Conservation (phyloP, 345 rosid genomes). For the Gossypium longicalyx region DNA sequence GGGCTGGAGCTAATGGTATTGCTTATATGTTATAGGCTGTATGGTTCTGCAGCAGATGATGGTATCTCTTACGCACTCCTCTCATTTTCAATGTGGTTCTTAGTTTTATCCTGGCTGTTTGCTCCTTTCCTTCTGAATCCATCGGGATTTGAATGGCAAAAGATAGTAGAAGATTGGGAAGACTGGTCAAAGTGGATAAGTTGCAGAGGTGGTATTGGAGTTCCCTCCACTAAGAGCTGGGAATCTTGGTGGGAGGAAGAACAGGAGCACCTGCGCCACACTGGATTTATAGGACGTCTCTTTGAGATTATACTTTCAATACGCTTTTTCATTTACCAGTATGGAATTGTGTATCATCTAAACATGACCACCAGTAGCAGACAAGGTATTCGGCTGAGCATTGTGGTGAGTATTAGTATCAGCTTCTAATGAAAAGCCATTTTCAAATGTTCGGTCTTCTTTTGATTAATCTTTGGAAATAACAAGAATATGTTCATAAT, state of each 20-base stretch:
- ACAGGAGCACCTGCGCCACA: slow-evolving; percentile 78
- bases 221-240: slow-evolving; percentile 90
- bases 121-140: slow-evolving; percentile 92
- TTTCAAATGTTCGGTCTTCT: no score
- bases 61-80: slow-evolving; percentile 37
- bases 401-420: slow-evolving; percentile 41
- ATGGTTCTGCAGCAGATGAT: slow-evolving; percentile 45
- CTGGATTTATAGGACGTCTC: slow-evolving; percentile 65
- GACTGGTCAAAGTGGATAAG: slow-evolving; percentile 93
- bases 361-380: slow-evolving; percentile 48
- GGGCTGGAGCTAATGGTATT: slow-evolving; percentile 77
- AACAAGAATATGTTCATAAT: neutral
- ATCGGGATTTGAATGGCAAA: slow-evolving; percentile 97
- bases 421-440: no score
- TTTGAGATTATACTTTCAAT: slow-evolving; percentile 72
- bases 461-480: no score
- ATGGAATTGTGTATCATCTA: slow-evolving; percentile 82
- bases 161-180: slow-evolving; percentile 94
- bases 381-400: slow-evolving; percentile 53
- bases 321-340: slow-evolving; percentile 78
- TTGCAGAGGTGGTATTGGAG: slow-evolving; percentile 90
- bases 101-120: slow-evolving; percentile 80
- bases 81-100: slow-evolving; percentile 79
- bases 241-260: slow-evolving; percentile 99
- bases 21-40: slow-evolving; percentile 60